Evolutionary conservation across 768 basidiomycete species (phyloP).

Genomic region (Kwoniella botswanensis): DNA sequence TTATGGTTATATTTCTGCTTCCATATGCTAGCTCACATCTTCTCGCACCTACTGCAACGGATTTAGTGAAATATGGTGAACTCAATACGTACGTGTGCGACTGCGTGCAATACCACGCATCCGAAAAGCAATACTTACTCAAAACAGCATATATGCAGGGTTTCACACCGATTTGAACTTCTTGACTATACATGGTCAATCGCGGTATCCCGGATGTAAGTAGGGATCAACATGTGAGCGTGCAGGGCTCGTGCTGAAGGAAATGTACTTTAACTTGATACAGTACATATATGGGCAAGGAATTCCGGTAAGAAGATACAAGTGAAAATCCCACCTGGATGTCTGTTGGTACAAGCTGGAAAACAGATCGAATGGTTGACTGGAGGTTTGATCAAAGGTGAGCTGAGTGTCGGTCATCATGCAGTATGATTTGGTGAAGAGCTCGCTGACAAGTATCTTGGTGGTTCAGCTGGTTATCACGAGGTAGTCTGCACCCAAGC

Average conservation of each 20-base stretch:
- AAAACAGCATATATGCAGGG: slow-evolving; percentile 78
- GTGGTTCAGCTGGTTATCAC: slow-evolving; percentile 75
- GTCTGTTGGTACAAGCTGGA: slow-evolving; percentile 90
- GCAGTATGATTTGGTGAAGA: no score
- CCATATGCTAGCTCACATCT: slow-evolving; percentile 71
- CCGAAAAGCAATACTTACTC: neutral
- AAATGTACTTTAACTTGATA: no score
- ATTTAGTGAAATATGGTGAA: slow-evolving; percentile 75
- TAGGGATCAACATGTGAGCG: neutral
- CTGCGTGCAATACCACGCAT: neutral
- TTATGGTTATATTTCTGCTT: neutral
- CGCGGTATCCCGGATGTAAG: slow-evolving; percentile 49
- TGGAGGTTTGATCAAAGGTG: slow-evolving; percentile 70
- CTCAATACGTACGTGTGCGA: slow-evolving; percentile 38
- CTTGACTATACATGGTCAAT: slow-evolving; percentile 61
- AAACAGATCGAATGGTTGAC: slow-evolving; percentile 88
- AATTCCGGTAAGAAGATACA: slow-evolving; percentile 89
- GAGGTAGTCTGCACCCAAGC: slow-evolving; percentile 88
- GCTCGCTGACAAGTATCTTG: neutral
- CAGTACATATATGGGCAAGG: slow-evolving; percentile 88
- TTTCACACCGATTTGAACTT: slow-evolving; percentile 96
- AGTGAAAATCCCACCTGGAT: slow-evolving; percentile 81
- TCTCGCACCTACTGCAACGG: slow-evolving; percentile 91
- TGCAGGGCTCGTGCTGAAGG: neutral
- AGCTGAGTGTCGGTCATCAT: neutral